A percentile compares a stretch with the other conserved stretches of the same genome.
Evolutionary conservation across 2,329 filamentous ascomycete species (phyloP).

Genomic region (Fonsecaea erecta): DNA sequence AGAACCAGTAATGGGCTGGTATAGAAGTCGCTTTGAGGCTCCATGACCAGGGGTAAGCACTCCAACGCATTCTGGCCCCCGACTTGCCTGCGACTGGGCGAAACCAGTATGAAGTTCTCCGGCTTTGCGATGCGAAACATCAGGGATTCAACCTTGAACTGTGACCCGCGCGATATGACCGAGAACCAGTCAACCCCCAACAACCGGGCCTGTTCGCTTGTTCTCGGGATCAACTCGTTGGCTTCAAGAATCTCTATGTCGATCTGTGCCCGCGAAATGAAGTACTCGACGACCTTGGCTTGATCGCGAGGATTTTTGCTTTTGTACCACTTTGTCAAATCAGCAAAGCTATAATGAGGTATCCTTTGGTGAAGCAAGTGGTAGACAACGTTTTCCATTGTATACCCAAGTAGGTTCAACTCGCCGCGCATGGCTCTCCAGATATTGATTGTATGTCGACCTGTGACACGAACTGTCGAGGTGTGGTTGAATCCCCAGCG

Average conservation of each 20-base stretch:
- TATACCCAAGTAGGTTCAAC: constrained; percentile 89
- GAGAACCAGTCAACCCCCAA: constrained; percentile 96
- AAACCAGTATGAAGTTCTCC: constrained; percentile 89
- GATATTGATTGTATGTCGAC: constrained; percentile 93
- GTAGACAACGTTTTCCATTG: constrained; percentile 93
- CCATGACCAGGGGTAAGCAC: constrained; percentile 94
- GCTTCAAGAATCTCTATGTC: constrained; percentile 89
- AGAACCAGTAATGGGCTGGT: constrained; percentile 85
- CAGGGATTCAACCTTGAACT: constrained; percentile 97
- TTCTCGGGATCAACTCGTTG: constrained; percentile 85
- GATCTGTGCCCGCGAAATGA: constrained; percentile 73
- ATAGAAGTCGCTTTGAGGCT: constrained; percentile 94
- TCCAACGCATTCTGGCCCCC: constrained; percentile 92
- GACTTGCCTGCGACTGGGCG: constrained; percentile 88
- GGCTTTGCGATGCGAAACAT: constrained; percentile 99
- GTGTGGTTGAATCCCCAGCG: constrained; percentile 94
- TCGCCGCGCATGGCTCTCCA: constrained; percentile 97
- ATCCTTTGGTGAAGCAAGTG: constrained; percentile 85
- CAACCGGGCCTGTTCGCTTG: constrained; percentile 90
- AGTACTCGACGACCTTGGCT: constrained; percentile 76
- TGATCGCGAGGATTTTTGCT: constrained; percentile 71
- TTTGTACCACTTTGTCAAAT: constrained; percentile 80
- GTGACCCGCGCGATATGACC: constrained; percentile 90
- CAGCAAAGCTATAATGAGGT: constrained; percentile 80
- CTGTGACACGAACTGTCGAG: constrained; percentile 89